A percentile compares a stretch with the other conserved stretches of the same genome.
Evolutionary conservation across 441 rosid genomes (phyloP).

Genomic region (Biscutella auriculata): DNA sequence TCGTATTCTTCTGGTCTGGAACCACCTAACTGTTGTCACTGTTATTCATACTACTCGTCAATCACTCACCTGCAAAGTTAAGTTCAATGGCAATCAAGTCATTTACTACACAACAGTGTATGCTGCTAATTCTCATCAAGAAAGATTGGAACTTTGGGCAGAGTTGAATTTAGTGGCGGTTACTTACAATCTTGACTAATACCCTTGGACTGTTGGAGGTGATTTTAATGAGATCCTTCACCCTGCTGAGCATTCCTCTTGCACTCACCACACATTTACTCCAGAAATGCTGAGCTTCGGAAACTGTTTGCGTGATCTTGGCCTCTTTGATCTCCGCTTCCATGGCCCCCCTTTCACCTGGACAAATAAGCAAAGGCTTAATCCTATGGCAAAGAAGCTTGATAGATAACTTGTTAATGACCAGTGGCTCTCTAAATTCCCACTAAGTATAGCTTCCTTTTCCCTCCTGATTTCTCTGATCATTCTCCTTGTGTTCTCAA

Average conservation of each 20-base stretch:
- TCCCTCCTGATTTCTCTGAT: neutral
- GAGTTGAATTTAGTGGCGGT: no score
- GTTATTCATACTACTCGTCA: no score
- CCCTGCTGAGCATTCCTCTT: neutral
- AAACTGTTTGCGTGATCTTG: neutral
- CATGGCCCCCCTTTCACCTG: neutral
- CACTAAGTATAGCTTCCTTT: neutral
- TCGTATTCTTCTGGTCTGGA: no score
- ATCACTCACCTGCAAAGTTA: no score
- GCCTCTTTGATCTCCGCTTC: neutral
- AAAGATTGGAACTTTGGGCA: no score
- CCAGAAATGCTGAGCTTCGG: neutral
- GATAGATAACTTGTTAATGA: neutral
- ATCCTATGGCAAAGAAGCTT: neutral
- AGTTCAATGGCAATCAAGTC: no score
- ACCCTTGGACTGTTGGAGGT: neutral
- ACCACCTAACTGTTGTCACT: no score
- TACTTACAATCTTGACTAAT: no score
- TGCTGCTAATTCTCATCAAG: no score
- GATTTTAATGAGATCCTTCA: neutral
- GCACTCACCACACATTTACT: neutral
- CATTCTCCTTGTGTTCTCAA: neutral
- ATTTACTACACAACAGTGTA: no score
- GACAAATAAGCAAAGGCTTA: neutral
- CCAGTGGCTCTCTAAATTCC: neutral